phyloP scores from a whole-genome alignment of 2,329 filamentous ascomycete genomes.

The Phaeosphaeria sp. region DNA sequence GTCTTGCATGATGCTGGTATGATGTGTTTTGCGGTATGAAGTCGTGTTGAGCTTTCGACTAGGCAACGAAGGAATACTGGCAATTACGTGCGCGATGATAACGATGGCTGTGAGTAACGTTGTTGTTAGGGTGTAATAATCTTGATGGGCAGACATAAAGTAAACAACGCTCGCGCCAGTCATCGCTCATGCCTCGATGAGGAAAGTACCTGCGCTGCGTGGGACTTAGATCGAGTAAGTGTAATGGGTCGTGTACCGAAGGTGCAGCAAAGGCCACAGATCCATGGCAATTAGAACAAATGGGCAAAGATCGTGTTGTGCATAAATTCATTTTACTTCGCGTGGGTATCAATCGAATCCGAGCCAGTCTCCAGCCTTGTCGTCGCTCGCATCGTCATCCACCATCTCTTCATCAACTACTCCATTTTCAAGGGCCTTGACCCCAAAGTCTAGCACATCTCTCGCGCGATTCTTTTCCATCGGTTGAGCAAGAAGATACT shows the following conservation, averaged over 20 bases:
- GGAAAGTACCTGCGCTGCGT: background rate
- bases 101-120: background rate
- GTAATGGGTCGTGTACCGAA: background rate
- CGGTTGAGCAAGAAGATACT: constrained; percentile 74
- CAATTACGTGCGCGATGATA: background rate
- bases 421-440: constrained; percentile 39
- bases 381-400: constrained; percentile 41
- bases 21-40: background rate
- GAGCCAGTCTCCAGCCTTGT: constrained; percentile 59
- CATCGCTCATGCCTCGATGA: background rate
- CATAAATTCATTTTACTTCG: background rate
- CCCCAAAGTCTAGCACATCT: constrained; percentile 39
- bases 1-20: background rate
- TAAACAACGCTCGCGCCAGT: background rate
- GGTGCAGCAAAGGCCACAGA: background rate
- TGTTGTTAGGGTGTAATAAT: background rate
- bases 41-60: background rate
- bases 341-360: constrained; percentile 53
- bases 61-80: background rate
- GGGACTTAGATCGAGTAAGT: background rate
- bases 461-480: constrained; percentile 34
- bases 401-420: constrained; percentile 46
- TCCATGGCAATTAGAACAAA: background rate
- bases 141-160: background rate
- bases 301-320: background rate